Base-by-base conservation (phyloP, 164 flowering plant species). In the Amborella trichopoda region DNA sequence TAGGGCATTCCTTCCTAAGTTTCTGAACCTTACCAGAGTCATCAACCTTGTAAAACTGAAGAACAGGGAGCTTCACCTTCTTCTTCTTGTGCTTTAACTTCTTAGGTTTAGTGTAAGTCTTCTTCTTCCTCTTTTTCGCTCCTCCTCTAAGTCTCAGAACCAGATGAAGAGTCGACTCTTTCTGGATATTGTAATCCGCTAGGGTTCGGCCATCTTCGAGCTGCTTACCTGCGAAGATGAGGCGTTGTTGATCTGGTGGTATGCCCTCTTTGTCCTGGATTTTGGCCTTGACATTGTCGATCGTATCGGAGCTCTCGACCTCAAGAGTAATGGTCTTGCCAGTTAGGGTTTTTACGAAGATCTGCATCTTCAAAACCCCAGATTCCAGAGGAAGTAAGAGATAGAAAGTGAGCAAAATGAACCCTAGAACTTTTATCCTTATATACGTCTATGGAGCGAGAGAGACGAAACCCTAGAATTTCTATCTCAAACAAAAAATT, bases 331-430 rank as follows among this genome's bases (percentile, higher is more conserved):
- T 75, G 4, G 78, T 75, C 57, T 71, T 78, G 8, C 81, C 81
- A 28, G 81, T 78, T 14, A 78, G 72, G 75, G 81, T 78, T 58
- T 76, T 78, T 67, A 76, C 81, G 75, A 76, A 78, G 68, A 78
- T 78, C 77, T 79, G 81, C 86, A 79, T 78, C 62, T 55, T 64
- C 33, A 19, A 11, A 39, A 6, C 18, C 18, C 2, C n/a, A n/a
- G 38, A 2, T 17, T 25, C 16, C 5, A 16, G 13, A 46, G 41
- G 5, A 51, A 20, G 32, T 28, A 49, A 18, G 54, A 30, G 34
- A 30, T 14, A 30, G 34, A 30, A 30, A 30, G 34, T 9, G 34
- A 14, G 34, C 9, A 14, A 30, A 14, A 30, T 30, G 9, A 30
- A 14, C 11, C 11, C 14, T 30, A 30, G 34, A 14, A 30, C n/a